Evolutionary conservation across 495 filamentous ascomycete species (phyloP).

Genomic region (Lasiosphaeria ovina): DNA sequence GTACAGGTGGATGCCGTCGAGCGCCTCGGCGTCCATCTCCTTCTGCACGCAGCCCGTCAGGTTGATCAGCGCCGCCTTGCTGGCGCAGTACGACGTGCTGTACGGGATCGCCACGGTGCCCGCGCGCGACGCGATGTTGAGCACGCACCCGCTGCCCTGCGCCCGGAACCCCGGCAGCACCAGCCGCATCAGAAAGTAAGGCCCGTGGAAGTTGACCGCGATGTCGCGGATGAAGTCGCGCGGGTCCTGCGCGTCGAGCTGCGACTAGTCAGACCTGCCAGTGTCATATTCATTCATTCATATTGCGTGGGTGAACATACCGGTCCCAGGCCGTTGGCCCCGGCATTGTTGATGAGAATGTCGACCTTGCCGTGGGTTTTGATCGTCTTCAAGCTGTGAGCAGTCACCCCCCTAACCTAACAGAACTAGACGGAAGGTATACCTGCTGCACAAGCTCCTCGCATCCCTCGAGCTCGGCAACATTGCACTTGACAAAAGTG

Average conservation of each 20-base stretch:
- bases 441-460: slow-evolving; percentile 28
- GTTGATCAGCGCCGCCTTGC: slow-evolving; percentile 38
- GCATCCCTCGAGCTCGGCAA: slow-evolving; percentile 27
- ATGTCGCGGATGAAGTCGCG: slow-evolving; percentile 55
- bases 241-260: slow-evolving; percentile 30
- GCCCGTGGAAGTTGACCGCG: slow-evolving; percentile 57
- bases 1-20: slow-evolving; percentile 32
- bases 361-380: slow-evolving; percentile 22
- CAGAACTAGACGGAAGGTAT: background rate
- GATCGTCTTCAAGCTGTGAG: slow-evolving; percentile 5
- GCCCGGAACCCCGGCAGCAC: slow-evolving; percentile 25
- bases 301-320: slow-evolving; percentile 10
- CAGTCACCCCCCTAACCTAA: background rate
- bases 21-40: slow-evolving; percentile 31
- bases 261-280: background rate
- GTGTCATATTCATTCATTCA: background rate
- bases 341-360: slow-evolving; percentile 35
- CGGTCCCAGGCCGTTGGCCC: slow-evolving; percentile 30
- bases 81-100: slow-evolving; percentile 33
- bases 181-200: slow-evolving; percentile 36
- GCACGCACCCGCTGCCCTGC: slow-evolving; percentile 27
- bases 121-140: slow-evolving; percentile 36
- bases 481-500: slow-evolving; percentile 29
- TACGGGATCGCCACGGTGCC: slow-evolving; percentile 34
- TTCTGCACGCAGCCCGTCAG: slow-evolving; percentile 33